Evolutionary conservation across 164 flowering plant species (phyloP).

Genomic region (Tetracentron sinense): DNA sequence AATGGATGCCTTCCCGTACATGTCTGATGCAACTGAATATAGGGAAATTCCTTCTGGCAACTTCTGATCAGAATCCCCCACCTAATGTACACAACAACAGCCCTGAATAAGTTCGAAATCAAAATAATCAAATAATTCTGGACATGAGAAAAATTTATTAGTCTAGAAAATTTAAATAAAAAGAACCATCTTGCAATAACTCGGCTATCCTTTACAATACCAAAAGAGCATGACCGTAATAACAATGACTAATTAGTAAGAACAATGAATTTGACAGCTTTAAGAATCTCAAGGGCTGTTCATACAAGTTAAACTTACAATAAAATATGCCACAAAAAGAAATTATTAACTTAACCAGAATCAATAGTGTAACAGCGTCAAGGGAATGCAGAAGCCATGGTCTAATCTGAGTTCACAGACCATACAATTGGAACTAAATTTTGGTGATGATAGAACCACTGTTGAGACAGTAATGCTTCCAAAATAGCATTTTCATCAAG

Average conservation of each 20-base stretch:
- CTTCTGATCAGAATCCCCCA: constrained; percentile 88
- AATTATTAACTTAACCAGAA: no score
- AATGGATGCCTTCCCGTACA: constrained; percentile 55
- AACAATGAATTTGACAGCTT: not conserved
- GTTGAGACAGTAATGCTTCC: not conserved
- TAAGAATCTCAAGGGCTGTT: not conserved
- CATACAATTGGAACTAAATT: no score
- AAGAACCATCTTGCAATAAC: not conserved
- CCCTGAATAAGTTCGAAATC: constrained; percentile 5
- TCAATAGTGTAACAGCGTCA: not conserved
- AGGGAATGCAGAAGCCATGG: not conserved
- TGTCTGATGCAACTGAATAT: constrained; percentile 57
- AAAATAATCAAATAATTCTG: not conserved
- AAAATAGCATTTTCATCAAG: not conserved
- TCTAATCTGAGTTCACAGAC: not conserved
- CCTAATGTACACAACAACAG: constrained; percentile 37
- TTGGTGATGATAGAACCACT: not conserved
- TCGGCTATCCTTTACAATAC: not conserved
- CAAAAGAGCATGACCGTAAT: not conserved
- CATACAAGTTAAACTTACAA: not conserved
- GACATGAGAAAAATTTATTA: not conserved
- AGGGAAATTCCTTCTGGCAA: constrained; percentile 86
- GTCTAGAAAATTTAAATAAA: no score
- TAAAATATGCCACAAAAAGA: no score
- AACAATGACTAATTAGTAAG: not conserved